A percentile compares a stretch with the other conserved stretches of the same genome.
phyloP scores from a whole-genome alignment of 176 grass and related monocot species.

The Melocanna baccifera region DNA sequence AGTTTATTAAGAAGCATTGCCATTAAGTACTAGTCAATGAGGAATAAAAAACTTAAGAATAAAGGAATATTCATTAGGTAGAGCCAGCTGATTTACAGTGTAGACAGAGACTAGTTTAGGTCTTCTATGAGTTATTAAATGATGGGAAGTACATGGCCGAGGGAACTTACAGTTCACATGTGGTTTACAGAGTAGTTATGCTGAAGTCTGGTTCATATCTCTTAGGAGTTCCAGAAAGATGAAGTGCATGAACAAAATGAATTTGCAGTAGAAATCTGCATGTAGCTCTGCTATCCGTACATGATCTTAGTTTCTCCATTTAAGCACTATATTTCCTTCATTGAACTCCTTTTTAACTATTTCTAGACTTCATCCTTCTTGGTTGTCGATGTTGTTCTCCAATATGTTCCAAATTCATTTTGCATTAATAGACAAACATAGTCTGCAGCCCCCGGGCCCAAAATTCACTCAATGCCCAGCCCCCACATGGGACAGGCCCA shows the following conservation, averaged over 20 bases:
- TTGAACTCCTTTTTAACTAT: background rate
- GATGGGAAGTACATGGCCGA: background rate
- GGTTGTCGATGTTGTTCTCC: background rate
- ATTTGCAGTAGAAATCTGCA: too few species aligned
- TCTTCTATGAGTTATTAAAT: background rate
- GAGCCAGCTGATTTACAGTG: background rate
- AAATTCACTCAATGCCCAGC: too few species aligned
- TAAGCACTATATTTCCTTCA: constrained; percentile 2
- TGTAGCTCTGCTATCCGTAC: too few species aligned
- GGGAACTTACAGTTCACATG: background rate
- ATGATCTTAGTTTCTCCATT: too few species aligned
- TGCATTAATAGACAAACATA: too few species aligned
- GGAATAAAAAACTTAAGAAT: background rate
- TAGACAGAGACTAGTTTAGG: background rate
- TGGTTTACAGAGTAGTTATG: background rate
- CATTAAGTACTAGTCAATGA: background rate
- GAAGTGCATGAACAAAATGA: too few species aligned
- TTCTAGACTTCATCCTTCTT: background rate
- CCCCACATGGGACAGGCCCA: too few species aligned
- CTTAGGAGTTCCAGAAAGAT: too few species aligned
- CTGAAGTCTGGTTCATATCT: background rate
- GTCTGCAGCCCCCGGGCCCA: too few species aligned
- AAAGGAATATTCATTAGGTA: background rate
- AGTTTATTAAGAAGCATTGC: background rate
- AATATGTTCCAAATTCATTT: background rate